A percentile compares a stretch with the other conserved stretches of the same genome.
phyloP scores from a whole-genome alignment of 2,329 filamentous ascomycete species.

The Phaeosphaeriaceae sp. region DNA sequence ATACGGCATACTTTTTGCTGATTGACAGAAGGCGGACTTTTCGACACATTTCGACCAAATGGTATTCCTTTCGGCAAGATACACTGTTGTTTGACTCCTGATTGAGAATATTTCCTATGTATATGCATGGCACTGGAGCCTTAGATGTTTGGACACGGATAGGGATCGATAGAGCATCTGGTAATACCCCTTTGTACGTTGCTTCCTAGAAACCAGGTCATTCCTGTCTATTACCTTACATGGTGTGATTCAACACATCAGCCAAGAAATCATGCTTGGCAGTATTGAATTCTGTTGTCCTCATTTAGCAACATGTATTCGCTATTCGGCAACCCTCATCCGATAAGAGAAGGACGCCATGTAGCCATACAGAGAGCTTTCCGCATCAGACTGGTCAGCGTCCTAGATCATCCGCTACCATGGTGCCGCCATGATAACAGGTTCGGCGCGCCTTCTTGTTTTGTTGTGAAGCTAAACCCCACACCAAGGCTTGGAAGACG shows the following conservation, averaged over 20 bases:
- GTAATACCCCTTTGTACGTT: constrained; percentile 23
- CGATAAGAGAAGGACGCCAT: background rate
- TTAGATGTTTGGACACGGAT: constrained; percentile 2
- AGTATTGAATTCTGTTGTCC: background rate
- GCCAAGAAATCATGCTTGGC: background rate
- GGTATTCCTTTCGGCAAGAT: background rate
- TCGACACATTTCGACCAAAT: background rate
- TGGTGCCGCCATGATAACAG: background rate
- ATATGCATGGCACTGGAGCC: constrained; percentile 14
- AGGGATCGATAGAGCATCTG: constrained; percentile 15
- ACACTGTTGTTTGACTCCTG: background rate
- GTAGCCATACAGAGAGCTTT: background rate
- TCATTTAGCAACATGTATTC: background rate
- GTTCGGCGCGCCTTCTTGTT: background rate
- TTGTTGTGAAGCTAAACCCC: constrained; percentile 1
- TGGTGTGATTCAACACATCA: background rate
- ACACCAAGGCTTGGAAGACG: constrained; percentile 3
- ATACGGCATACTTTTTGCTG: constrained; percentile 4
- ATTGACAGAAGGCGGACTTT: background rate
- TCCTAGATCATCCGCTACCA: background rate
- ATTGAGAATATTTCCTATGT: constrained; percentile 1
- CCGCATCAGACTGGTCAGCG: background rate
- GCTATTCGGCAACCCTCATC: background rate
- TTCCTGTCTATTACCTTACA: background rate
- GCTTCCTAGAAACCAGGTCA: constrained; percentile 5